These are phyloP conservation scores for Ballota nigra DNA, from an alignment of 257 asterid genomes.

Conservation along the genomic window DNA sequence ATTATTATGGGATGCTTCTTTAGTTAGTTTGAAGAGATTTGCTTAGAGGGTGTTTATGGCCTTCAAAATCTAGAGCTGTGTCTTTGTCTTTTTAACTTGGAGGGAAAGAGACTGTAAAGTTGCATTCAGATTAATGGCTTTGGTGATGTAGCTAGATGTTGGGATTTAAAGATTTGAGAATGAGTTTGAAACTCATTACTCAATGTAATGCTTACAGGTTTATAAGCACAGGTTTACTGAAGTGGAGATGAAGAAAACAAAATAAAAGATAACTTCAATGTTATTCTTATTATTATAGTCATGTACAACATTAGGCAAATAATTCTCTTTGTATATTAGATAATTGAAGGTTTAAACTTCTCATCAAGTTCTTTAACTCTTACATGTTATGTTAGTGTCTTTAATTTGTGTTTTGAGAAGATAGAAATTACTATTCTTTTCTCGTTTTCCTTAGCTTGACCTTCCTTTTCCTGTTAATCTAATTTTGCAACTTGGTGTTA, in stretches of 20 bases:
- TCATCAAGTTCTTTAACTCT: too few species aligned
- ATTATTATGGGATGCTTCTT: background rate
- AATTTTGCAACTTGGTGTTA: background rate
- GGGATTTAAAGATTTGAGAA: background rate
- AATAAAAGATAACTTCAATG: background rate
- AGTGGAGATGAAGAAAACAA: too few species aligned
- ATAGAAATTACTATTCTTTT: background rate
- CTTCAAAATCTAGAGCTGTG: background rate
- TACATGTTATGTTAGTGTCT: background rate
- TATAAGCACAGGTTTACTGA: too few species aligned
- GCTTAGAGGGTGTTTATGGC: too few species aligned
- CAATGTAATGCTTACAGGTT: background rate
- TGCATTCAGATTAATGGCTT: background rate
- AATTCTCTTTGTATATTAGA: background rate
- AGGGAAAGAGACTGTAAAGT: background rate
- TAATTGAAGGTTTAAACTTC: background rate
- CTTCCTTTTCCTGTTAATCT: background rate
- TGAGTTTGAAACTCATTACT: background rate
- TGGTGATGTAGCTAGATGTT: background rate
- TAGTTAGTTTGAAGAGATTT: background rate
- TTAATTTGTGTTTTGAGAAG: background rate
- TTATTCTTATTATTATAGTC: background rate
- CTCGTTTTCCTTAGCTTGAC: background rate
- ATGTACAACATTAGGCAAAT: background rate
- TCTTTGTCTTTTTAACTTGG: background rate